These are phyloP conservation scores for Tarenaya hassleriana DNA, from an alignment of 345 rosid genomes.

Conservation along the genomic window DNA sequence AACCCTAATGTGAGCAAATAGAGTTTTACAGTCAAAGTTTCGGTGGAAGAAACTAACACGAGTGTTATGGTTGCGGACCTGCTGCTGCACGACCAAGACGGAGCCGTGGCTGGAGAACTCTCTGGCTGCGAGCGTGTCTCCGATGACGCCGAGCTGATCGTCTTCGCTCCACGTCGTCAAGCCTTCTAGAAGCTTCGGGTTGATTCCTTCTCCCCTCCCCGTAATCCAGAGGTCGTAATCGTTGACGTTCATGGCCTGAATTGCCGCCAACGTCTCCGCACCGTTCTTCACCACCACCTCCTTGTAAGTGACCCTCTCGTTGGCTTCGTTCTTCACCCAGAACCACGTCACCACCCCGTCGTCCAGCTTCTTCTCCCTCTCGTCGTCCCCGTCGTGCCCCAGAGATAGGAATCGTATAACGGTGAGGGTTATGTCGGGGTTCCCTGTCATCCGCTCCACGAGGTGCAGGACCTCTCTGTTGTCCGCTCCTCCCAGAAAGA, in stretches of 20 bases:
- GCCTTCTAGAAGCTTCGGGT: conserved; percentile 53
- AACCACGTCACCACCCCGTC: conserved; percentile 75
- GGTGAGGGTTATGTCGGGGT: conserved; percentile 37
- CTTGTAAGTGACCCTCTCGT: conserved; percentile 45
- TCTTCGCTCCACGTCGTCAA: conserved; percentile 51
- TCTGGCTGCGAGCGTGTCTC: conserved; percentile 48
- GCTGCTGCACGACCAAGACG: conserved; percentile 68
- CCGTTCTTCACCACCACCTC: conserved; percentile 66
- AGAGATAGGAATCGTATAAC: conserved; percentile 49
- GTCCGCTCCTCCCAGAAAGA: conserved; percentile 80
- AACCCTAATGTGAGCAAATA: too few relatives aligned
- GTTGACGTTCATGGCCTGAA: conserved; percentile 41
- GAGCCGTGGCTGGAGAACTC: conserved; percentile 46
- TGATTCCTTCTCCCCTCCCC: conserved; percentile 60
- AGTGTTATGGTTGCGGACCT: conserved; percentile 33
- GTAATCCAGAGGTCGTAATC: conserved; percentile 61
- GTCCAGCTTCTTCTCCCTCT: conserved; percentile 62
- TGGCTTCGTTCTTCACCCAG: conserved; percentile 61
- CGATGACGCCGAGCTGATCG: conserved; percentile 49
- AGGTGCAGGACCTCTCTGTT: conserved; percentile 58
- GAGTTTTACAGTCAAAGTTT: conserved; percentile 25
- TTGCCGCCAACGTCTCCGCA: conserved; percentile 54
- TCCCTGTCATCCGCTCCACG: conserved; percentile 46
- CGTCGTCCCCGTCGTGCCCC: conserved; percentile 48
- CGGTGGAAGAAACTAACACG: conserved; percentile 29